Evolutionary conservation across 202 grass and related monocot genomes (phyloP), one percentile per base, ranked within the genome.

Genomic region (Sporobolus alterniflorus): DNA sequence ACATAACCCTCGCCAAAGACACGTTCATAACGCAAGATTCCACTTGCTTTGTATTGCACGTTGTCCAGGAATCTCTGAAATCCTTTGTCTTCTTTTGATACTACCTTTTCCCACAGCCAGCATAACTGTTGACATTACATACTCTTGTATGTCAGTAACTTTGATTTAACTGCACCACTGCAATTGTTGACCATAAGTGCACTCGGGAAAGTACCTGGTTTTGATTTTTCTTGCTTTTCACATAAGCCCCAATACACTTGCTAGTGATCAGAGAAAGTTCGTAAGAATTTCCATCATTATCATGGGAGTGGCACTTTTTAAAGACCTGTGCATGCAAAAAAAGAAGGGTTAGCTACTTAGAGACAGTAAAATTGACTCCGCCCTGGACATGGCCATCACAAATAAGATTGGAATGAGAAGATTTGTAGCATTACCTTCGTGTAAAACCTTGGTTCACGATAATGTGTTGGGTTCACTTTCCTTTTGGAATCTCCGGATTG

Each of bases 21-120:
- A 52, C 87, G 91, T 65, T 99, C 96, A 56, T 99, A 99, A 7
- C 96, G 91, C 70, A 99, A 83, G 78, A 99, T 99, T 11, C 96
- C 93, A 79, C n/a, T 96, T 41, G 82, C 90, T 88, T 99, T 99
- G 84, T 99, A 99, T 61, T 99, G 96, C 59, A 96, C 96, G 51
- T 90, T 99, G 89, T 99, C 96, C 74, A 99, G 71, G 78, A 99
- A 99, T 26, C 84, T 92, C 75, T 99, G 93, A 63, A 99, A 99
- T 39, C 91, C 88, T 71, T 60, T 94, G 72, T 96, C 96, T 86
- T 96, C 71, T 80, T 71, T 90, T 51, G 90, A 96, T 74, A 87
- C 82, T 30, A 92, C 83, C 88, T 99, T 99, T 75, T 94, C 86
- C 89, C 76, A 96, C 48, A 99, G 51, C 96, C 96, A 99, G 16